Evolutionary conservation across 1,284 basidiomycete species (phyloP).

Genomic region (Ceratobasidium sp.): DNA sequence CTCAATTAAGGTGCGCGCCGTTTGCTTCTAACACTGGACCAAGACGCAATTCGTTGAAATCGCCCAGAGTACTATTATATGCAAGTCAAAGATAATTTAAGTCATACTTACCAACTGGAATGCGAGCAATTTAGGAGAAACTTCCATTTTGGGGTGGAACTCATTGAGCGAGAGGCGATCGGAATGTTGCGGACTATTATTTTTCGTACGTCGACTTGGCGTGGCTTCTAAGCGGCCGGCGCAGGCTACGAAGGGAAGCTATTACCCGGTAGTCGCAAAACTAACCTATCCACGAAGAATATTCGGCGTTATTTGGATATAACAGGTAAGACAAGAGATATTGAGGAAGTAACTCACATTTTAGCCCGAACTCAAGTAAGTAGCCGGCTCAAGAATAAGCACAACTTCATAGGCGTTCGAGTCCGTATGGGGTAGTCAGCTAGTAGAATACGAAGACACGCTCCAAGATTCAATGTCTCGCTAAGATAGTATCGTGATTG

Average conservation of each 20-base stretch:
- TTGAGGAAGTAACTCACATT: neutral
- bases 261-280: neutral
- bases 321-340: neutral
- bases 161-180: neutral
- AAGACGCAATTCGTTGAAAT: neutral
- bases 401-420: neutral
- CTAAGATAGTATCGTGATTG: neutral
- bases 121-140: neutral
- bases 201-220: neutral
- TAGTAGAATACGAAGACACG: neutral
- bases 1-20: neutral
- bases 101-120: neutral
- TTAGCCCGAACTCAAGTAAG: neutral
- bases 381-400: neutral
- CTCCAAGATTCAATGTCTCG: neutral
- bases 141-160: neutral
- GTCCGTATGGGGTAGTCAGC: neutral
- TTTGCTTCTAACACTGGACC: neutral
- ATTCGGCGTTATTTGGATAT: neutral
- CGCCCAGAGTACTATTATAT: neutral
- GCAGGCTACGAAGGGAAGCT: too few species aligned
- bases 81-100: neutral
- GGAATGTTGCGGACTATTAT: neutral
- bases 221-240: neutral
- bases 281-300: neutral